These are phyloP conservation scores for Kalaharituber pfeilii DNA, from an alignment of 2,329 filamentous ascomycete species.

Conservation along the genomic window DNA sequence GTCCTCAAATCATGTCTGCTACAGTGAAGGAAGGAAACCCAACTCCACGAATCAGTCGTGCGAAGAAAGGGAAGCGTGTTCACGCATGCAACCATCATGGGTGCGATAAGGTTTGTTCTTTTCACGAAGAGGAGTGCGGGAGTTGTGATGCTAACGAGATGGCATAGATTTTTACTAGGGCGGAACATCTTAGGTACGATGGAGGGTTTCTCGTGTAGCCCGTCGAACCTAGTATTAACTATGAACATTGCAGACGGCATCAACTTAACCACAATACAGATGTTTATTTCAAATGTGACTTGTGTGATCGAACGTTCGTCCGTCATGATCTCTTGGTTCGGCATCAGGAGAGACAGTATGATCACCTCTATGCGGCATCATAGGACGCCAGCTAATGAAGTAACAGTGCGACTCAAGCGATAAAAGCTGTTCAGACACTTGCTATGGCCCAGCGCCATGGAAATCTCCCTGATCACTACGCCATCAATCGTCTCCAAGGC, in stretches of 20 bases:
- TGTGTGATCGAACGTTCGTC: slow-evolving; percentile 20
- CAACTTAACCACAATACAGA: slow-evolving; percentile 20
- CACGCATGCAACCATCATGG: slow-evolving; percentile 18
- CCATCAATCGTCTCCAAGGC: slow-evolving; percentile 14
- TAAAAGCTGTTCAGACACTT: slow-evolving; percentile 18
- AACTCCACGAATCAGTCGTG: slow-evolving; percentile 18
- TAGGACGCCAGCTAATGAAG: too few relatives aligned
- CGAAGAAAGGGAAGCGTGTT: slow-evolving; percentile 20
- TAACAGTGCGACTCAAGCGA: slow-evolving; percentile 18
- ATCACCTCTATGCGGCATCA: too few relatives aligned
- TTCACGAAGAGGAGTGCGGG: slow-evolving; percentile 1
- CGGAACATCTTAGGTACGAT: slow-evolving; percentile 20
- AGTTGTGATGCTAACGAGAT: slow-evolving; percentile 1
- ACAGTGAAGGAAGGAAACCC: slow-evolving; percentile 2
- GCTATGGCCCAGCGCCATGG: slow-evolving; percentile 17
- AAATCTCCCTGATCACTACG: slow-evolving; percentile 15
- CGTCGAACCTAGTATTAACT: not conserved
- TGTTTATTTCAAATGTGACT: slow-evolving; percentile 19
- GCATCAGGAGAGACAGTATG: slow-evolving; percentile 20
- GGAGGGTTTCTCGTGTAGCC: slow-evolving; percentile 1
- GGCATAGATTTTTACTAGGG: slow-evolving; percentile 18
- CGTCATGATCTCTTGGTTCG: slow-evolving; percentile 19
- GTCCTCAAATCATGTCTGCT: not conserved
- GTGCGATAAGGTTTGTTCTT: slow-evolving; percentile 18
- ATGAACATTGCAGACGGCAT: slow-evolving; percentile 13